These are phyloP conservation scores for Mortierella polycephala DNA, from an alignment of 371 early-diverging fungal species.

Conservation along the genomic window DNA sequence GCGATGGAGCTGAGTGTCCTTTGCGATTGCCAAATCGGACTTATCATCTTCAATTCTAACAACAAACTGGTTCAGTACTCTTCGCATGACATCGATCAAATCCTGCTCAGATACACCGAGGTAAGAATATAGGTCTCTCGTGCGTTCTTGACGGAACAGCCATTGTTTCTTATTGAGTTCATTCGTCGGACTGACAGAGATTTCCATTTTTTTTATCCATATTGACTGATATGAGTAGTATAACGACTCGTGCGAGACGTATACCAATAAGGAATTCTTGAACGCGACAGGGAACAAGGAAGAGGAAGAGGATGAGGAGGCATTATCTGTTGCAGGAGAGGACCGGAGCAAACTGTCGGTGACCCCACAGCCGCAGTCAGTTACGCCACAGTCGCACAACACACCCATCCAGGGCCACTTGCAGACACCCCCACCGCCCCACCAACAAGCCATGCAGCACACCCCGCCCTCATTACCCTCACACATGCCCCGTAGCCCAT, in stretches of 20 bases:
- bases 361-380: conserved; percentile 48
- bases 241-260: conserved; percentile 43
- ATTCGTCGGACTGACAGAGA: too few relatives aligned
- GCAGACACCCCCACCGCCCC: conserved; percentile 42
- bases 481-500: conserved; percentile 47
- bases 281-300: conserved; percentile 34
- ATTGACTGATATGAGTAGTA: conserved; percentile 17
- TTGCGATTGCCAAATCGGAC: conserved; percentile 96
- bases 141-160: neutral
- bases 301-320: conserved; percentile 51
- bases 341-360: conserved; percentile 52
- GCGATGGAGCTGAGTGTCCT: conserved; percentile 97
- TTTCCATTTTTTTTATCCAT: too few relatives aligned
- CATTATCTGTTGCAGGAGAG: conserved; percentile 40
- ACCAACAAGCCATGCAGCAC: conserved; percentile 35
- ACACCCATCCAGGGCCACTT: conserved; percentile 40
- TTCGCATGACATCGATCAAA: conserved; percentile 91
- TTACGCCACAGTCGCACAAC: conserved; percentile 33
- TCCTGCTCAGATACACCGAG: conserved; percentile 93
- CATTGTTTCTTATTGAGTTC: neutral
- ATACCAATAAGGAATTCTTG: conserved; percentile 51
- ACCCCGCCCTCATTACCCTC: conserved; percentile 40
- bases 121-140: conserved; percentile 39
- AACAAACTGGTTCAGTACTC: conserved; percentile 94
- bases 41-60: conserved; percentile 92